A percentile compares a stretch with the other conserved stretches of the same genome.
Evolutionary conservation across 1,139 yeast species (phyloP).

Genomic region (Tardiomyces digboiensis): DNA sequence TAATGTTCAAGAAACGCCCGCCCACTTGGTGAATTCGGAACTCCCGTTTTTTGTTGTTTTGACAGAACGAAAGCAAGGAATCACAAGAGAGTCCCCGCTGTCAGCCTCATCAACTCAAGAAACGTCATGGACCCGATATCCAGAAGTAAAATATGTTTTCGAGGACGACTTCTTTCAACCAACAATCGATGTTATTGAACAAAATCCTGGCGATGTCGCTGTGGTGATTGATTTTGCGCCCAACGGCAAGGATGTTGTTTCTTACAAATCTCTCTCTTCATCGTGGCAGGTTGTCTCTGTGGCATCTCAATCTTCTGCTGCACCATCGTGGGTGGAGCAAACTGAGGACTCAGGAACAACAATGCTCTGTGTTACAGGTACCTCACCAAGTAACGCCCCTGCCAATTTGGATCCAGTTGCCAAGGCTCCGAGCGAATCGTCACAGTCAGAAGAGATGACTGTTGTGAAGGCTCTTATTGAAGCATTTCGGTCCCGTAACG

Average conservation of each 20-base stretch:
- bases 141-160: slow-evolving; percentile 30
- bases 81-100: not conserved
- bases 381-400: not conserved
- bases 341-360: slow-evolving; percentile 6
- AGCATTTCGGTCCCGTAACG: not conserved
- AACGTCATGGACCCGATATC: slow-evolving; percentile 13
- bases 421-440: not conserved
- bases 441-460: not conserved
- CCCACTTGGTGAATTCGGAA: not conserved
- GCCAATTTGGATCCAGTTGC: not conserved
- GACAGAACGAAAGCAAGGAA: not conserved
- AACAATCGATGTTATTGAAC: slow-evolving; percentile 24
- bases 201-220: slow-evolving; percentile 21
- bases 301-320: slow-evolving; percentile 4
- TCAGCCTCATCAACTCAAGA: not conserved
- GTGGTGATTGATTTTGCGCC: slow-evolving; percentile 29
- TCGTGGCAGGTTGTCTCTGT: slow-evolving; percentile 28
- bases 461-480: not conserved
- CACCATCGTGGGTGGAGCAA: slow-evolving; percentile 9
- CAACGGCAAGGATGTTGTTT: slow-evolving; percentile 20
- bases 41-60: not conserved
- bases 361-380: slow-evolving; percentile 6
- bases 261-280: slow-evolving; percentile 26
- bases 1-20: no score
- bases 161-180: slow-evolving; percentile 30